These are phyloP conservation scores for Starmerella apicola DNA, from an alignment of 805 yeast species.

Conservation along the genomic window DNA sequence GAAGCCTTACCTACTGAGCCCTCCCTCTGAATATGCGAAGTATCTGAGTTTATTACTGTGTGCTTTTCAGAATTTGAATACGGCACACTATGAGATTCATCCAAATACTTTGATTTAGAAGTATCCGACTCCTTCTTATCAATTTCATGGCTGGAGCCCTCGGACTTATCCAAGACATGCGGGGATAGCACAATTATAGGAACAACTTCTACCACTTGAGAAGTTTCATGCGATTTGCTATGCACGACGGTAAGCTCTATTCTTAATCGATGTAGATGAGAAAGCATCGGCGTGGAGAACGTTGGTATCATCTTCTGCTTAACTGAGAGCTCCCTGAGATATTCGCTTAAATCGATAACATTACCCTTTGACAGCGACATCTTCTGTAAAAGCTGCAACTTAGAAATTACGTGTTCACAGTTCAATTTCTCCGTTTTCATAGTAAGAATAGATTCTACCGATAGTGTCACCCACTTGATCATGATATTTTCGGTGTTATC, in stretches of 20 bases:
- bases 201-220: neutral
- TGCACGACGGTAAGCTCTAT: neutral
- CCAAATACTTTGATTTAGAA: too few relatives aligned
- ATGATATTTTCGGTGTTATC: constrained; percentile 3
- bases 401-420: neutral
- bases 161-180: too few relatives aligned
- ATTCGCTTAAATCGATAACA: constrained; percentile 4
- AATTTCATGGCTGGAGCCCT: too few relatives aligned
- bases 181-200: constrained; percentile 6
- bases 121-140: too few relatives aligned
- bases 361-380: constrained; percentile 4
- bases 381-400: constrained; percentile 5
- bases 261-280: neutral
- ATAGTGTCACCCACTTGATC: constrained; percentile 2
- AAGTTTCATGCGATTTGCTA: constrained; percentile 2
- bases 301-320: constrained; percentile 3
- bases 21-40: too few relatives aligned
- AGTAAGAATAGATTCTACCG: constrained; percentile 5
- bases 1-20: too few relatives aligned
- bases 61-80: too few relatives aligned
- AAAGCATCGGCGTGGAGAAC: constrained; percentile 5
- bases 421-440: neutral
- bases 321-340: neutral
- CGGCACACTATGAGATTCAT: too few relatives aligned
- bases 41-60: too few relatives aligned